Evolutionary conservation across 352 stramenopile species (phyloP).

Genomic region (Phytopythium mirpurense): DNA sequence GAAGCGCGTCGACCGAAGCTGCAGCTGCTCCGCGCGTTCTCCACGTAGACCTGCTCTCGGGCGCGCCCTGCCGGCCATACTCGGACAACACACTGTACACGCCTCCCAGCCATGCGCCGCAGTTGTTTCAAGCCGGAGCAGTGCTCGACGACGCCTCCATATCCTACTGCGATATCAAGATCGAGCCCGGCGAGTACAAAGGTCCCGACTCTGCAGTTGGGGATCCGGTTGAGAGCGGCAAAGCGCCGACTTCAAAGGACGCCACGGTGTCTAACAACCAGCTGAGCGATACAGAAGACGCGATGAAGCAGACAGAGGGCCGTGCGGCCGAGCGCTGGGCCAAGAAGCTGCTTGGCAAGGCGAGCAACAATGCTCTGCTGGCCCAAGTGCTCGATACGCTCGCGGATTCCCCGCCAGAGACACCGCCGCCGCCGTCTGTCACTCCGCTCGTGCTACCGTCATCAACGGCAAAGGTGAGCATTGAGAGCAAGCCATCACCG

Average conservation of each 20-base stretch:
- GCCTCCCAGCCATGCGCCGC: constrained; percentile 30
- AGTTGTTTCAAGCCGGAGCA: constrained; percentile 18
- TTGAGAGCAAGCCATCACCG: neutral
- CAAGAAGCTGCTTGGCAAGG: constrained; percentile 48
- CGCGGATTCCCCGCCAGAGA: constrained; percentile 18
- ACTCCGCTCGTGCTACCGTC: constrained; percentile 3
- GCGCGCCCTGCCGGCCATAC: constrained; percentile 58
- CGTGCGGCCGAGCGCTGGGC: constrained; percentile 53
- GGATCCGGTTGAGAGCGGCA: constrained; percentile 6
- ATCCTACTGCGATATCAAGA: constrained; percentile 56
- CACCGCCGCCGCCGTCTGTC: constrained; percentile 5
- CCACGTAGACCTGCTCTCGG: constrained; percentile 66
- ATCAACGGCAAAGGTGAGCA: neutral
- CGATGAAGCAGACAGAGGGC: constrained; percentile 4
- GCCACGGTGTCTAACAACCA: constrained; percentile 13
- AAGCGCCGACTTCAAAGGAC: constrained; percentile 10
- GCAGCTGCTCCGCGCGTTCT: constrained; percentile 30
- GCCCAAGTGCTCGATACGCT: constrained; percentile 59
- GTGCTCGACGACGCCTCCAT: constrained; percentile 45
- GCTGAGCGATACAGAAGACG: neutral
- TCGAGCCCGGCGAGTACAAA: constrained; percentile 23
- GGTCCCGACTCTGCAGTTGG: neutral
- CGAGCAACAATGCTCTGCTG: constrained; percentile 43
- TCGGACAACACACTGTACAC: constrained; percentile 75
- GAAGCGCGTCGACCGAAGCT: constrained; percentile 9